phyloP scores from a whole-genome alignment of 106 monocot species.

The Platanthera zijinensis region DNA sequence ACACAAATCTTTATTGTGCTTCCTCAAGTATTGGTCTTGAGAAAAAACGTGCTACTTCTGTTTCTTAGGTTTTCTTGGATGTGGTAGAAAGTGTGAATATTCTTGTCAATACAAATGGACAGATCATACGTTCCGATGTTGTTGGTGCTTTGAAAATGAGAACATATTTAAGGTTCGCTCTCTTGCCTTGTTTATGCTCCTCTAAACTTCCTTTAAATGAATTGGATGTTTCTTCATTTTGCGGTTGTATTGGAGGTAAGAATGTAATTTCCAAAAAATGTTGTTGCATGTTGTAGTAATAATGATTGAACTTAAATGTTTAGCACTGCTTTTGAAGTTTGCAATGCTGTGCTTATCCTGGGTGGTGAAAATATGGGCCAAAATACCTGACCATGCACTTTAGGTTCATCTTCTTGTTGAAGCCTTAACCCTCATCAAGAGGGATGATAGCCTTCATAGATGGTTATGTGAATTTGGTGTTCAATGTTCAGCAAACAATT shows the following conservation, averaged over 20 bases:
- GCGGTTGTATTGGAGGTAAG: neutral
- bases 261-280: neutral
- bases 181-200: neutral
- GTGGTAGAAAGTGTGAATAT: slow-evolving; percentile 99
- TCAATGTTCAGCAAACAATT: too few species aligned
- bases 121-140: slow-evolving; percentile 96
- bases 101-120: slow-evolving; percentile 97
- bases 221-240: neutral
- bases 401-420: too few species aligned
- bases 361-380: too few species aligned
- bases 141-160: slow-evolving; percentile 99
- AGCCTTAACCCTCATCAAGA: too few species aligned
- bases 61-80: slow-evolving; percentile 83
- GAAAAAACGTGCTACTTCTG: neutral
- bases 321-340: neutral
- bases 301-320: neutral
- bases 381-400: too few species aligned
- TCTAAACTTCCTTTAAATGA: neutral
- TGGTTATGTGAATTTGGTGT: too few species aligned
- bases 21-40: neutral
- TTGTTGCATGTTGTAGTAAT: neutral
- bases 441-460: too few species aligned
- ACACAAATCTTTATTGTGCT: neutral
- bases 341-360: neutral
- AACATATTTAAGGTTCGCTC: slow-evolving; percentile 79